Evolutionary conservation across 768 basidiomycete genomes (phyloP), one percentile per base, ranked within the genome.

Genomic region (Boletus reticulatus): DNA sequence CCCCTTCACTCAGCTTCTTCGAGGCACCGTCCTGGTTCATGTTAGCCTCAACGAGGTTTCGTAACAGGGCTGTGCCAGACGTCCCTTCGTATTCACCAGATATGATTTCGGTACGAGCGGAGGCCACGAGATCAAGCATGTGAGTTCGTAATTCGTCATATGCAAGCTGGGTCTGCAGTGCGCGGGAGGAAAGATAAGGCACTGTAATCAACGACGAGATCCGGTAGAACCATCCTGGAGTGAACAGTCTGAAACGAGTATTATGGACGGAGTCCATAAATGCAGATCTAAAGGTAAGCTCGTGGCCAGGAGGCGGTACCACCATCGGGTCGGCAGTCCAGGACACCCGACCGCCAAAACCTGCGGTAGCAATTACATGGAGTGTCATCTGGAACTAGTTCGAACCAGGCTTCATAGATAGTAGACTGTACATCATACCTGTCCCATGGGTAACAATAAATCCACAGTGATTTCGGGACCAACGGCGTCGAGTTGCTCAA

Each of bases 21-120:
- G 55, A 62, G 4, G 56, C 53, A 12, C 65, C 66, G 4, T 72
- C 73, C 49, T 73, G 67, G 7, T 62, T 58, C 72, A 78, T 76
- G 60, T 79, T 82, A 0, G 80, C 79, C 54, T 76, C 72, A 8
- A 81, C 78, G 24, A 82, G 62, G 55, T 77, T 78, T 20, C 71
- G 68, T 38, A 82, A 60, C 43, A 82, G 65, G 14, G 77, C 75
- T 31, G 76, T 68, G 24, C 75, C 68, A 8, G 56, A 60, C 29
- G 36, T 27, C 3, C 42, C 50, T 2, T 16, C 38, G 38, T 56
- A 59, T 52, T 72, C 66, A 1, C 69, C 71, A 9, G 61, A 67
- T 7, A 65, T 58, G 9, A 75, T 67, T 50, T 72, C 71, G 3
- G 67, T 70, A 11, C 77, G 72, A 16, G 78, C 75, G 48, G 67